Percentiles rank a stretch among this genome's conserved stretches.
phyloP scores from a whole-genome alignment of 306 rosid genomes.

The Medicago lupulina region DNA sequence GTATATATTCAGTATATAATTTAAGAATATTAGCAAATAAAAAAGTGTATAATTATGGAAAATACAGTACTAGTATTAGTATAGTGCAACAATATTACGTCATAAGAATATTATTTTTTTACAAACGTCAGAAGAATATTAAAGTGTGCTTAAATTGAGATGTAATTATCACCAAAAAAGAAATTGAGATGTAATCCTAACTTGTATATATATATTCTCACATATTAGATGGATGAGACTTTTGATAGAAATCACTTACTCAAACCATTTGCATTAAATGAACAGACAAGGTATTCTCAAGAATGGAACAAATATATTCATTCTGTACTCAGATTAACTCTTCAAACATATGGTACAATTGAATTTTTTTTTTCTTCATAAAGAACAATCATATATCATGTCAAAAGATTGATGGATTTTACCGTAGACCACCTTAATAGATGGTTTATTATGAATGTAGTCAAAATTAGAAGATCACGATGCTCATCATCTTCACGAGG shows the following conservation, averaged over 20 bases:
- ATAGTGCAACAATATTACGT: too few species aligned
- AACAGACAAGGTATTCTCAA: constrained; percentile 21
- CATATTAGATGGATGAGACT: constrained; percentile 15
- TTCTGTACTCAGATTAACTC: background rate
- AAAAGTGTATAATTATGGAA: too few species aligned
- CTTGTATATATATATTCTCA: constrained; percentile 6
- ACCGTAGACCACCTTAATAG: too few species aligned
- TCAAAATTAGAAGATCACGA: background rate
- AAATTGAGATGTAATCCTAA: background rate
- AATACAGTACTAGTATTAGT: too few species aligned
- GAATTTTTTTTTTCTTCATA: background rate
- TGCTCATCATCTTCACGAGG: background rate
- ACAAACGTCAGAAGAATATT: too few species aligned
- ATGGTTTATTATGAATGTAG: too few species aligned
- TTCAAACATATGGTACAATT: background rate
- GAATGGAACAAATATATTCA: constrained; percentile 19
- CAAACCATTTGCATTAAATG: background rate
- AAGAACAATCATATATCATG: background rate
- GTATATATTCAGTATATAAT: too few species aligned
- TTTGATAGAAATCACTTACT: background rate
- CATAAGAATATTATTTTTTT: too few species aligned
- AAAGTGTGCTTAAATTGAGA: background rate
- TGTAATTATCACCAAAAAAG: too few species aligned
- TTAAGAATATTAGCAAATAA: too few species aligned
- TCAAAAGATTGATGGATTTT: too few species aligned